Evolutionary conservation across 495 filamentous ascomycete genomes (phyloP), one percentile per base, ranked within the genome.

Genomic region (Lophiotrema nucula): DNA sequence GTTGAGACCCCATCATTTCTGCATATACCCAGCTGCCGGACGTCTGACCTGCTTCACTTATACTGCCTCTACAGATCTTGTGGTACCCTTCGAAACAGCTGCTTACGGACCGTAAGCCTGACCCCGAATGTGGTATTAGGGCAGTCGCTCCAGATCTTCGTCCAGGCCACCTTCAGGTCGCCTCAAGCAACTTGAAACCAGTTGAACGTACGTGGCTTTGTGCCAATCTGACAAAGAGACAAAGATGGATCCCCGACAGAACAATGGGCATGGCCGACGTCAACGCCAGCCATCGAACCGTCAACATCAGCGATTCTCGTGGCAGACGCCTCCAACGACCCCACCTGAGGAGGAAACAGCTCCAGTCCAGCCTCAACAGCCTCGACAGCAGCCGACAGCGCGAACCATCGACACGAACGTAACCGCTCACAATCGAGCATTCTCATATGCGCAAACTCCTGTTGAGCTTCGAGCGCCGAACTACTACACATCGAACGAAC

Each of bases 271-370:
- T 16, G 25, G 16, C 5, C 58, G 35, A 43, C 54, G 21, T 22
- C 53, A 57, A 47, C 51, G 45, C 51, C 51, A 58, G 48, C 16
- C 41, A 12, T n/a, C 12, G 12, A 50, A 61, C 15, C 56, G 41
- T 4, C 50, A 56, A 28, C 56, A 65, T 42, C 51, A 65, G 21
- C 44, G 62, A 16, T 65, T 65, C 37, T 65, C 62, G 21, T 65
- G 62, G 62, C 62, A 65, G 51, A 39, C 25, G 1, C 60, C 53
- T 15, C 24, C n/a, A 19, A 22, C 26, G 5, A 43, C 25, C 19
- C 35, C 57, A 42, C 48, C 39, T 26, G 57, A 53, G 35, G 45
- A 50, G 39, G 26, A 45, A 35, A 35, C 8, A 22, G 13, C 37
- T 19, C 38, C 31, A 25, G 45, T n/a, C 37, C 47, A 47, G 24